Base-by-base conservation (phyloP, 192 early-diverging fungal genomes). In the Umbelopsis sp. region DNA sequence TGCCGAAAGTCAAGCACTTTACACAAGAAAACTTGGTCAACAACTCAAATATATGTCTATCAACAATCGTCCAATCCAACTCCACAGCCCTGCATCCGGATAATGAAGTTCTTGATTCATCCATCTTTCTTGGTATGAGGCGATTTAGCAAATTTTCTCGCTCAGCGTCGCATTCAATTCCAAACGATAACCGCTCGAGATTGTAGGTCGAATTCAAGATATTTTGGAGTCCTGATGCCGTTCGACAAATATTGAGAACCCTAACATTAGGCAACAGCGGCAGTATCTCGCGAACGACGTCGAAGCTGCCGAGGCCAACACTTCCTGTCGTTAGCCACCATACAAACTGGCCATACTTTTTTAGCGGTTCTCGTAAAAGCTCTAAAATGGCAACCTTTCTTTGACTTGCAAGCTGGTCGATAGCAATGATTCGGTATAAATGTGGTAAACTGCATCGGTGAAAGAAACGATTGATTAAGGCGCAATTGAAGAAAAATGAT, bases 341-440 rank as follows among this genome's bases (percentile, higher is more conserved):
- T 18, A 61, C 55, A 35, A n/a, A 61, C 2, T 35, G 55, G 7
- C 55, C 55, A 35, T 61, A 25, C 30, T 61, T 61, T 18, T 61
- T 61, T 4, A 61, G 25, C n/a, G 55, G 25, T n/a, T 61, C 55
- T 61, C 55, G 55, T n/a, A 61, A 61, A 0, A 61, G 55, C 16
- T 61, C 55, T 25, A 61, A 30, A 13, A 61, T 35, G 12, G 55
- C 55, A 2, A 61, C 16, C 30, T 61, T 61, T 35, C 55, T 25
- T 61, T 37, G 55, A 33, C 55, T 61, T 22, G 55, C 27, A 16
- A 61, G 30, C 30, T 61, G 55, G 2, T 61, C 55, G 33, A 61
- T 30, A 5, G 55, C 30, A 25, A 61, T 61, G 30, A 61, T 61
- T 61, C 55, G 55, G 30, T 61, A 61, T 61, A 61, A 61, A 33